phyloP scores from a whole-genome alignment of 331 rosid species.

The Arachis monticola region DNA sequence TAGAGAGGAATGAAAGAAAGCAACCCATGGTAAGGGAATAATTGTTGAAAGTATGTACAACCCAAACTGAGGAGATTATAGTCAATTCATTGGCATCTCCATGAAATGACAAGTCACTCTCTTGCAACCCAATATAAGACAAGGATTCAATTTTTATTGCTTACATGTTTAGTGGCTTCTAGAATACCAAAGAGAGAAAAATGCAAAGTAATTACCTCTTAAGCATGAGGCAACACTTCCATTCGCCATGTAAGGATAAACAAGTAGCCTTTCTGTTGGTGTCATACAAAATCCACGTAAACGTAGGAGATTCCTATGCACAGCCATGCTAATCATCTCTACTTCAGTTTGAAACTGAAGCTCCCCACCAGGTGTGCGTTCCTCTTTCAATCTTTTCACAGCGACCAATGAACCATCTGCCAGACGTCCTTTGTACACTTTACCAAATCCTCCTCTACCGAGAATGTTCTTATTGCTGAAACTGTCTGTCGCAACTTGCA shows the following conservation, averaged over 20 bases:
- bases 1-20: neutral
- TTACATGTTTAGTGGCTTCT: neutral
- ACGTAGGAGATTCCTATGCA: constrained; percentile 84
- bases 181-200: neutral
- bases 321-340: constrained; percentile 94
- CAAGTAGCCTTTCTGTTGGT: constrained; percentile 85
- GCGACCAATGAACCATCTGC: constrained; percentile 87
- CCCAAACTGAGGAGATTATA: neutral
- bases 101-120: neutral
- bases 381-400: constrained; percentile 83
- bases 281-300: constrained; percentile 90
- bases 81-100: neutral
- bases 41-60: neutral
- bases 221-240: constrained; percentile 91
- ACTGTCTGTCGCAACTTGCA: constrained; percentile 84
- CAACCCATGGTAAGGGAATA: neutral
- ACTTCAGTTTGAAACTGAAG: constrained; percentile 96
- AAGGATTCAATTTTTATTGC: neutral
- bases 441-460: constrained; percentile 85
- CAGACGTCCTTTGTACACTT: constrained; percentile 83
- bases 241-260: constrained; percentile 86
- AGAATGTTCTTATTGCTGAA: constrained; percentile 86
- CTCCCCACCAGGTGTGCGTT: constrained; percentile 90
- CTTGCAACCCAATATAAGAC: neutral
- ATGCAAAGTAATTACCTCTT: constrained; percentile 59